Conservation (phyloP, 306 rosid species). For the Adenanthera pavonina region DNA sequence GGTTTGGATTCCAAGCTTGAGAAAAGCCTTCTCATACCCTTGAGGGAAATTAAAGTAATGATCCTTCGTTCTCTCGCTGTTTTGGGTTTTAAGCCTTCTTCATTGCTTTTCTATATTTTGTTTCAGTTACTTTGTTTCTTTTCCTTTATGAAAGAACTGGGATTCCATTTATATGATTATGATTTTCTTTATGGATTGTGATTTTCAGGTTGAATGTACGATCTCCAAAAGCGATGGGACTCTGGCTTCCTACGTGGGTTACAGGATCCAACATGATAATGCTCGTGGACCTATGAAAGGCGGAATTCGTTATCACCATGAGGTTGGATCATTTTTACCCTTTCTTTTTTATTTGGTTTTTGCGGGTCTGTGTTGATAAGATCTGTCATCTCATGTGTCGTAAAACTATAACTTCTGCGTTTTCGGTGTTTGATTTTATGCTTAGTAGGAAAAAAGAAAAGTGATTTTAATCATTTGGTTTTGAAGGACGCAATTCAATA, state of each 20-base stretch:
- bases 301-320: constrained; percentile 80
- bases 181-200: background rate
- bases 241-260: constrained; percentile 72
- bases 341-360: background rate
- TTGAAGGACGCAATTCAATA: too few relatives aligned
- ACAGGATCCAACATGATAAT: constrained; percentile 81
- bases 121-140: background rate
- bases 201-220: constrained; percentile 75
- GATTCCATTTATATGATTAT: background rate
- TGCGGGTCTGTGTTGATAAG: background rate
- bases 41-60: constrained; percentile 68
- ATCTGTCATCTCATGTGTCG: background rate
- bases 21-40: constrained; percentile 75
- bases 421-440: constrained; percentile 25
- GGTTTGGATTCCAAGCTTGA: constrained; percentile 79
- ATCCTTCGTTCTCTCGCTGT: background rate
- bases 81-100: background rate
- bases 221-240: constrained; percentile 81
- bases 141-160: too few relatives aligned
- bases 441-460: background rate
- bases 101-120: background rate
- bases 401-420: background rate
- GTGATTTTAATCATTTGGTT: too few relatives aligned
- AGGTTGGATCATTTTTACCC: constrained; percentile 50
- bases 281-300: constrained; percentile 93